phyloP scores from a whole-genome alignment of 441 rosid species.

The Aquilaria agallochum region DNA sequence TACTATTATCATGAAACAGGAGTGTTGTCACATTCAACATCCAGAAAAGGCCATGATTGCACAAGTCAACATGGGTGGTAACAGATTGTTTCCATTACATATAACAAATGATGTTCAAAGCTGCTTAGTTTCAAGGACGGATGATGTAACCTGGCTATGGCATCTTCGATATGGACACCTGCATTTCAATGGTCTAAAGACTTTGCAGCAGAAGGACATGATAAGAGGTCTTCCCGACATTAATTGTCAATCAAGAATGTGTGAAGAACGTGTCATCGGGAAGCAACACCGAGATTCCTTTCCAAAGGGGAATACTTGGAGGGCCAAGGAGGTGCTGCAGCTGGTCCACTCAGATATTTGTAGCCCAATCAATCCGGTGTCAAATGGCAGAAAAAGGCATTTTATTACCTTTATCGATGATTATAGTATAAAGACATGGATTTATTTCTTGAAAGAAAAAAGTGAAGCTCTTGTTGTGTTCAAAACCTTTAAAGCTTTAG shows the following conservation, averaged over 20 bases:
- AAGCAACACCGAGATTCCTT: conserved; percentile 1
- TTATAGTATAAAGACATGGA: background rate
- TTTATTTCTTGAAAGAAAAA: background rate
- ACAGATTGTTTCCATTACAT: conserved; percentile 6
- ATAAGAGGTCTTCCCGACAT: background rate
- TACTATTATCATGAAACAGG: background rate
- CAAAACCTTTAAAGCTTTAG: background rate
- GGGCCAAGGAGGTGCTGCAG: background rate
- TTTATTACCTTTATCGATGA: background rate
- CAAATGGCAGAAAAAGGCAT: background rate
- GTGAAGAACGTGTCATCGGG: background rate
- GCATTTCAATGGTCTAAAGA: too few relatives aligned
- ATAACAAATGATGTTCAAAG: background rate
- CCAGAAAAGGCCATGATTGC: background rate
- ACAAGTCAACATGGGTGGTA: conserved; percentile 1
- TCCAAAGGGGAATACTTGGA: conserved; percentile 8
- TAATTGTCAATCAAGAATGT: background rate
- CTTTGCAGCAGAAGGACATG: conserved; percentile 1
- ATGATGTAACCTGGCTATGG: conserved; percentile 11
- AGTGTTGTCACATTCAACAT: too few relatives aligned
- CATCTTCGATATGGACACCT: conserved; percentile 5
- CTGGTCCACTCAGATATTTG: conserved; percentile 5
- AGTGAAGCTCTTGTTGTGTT: background rate
- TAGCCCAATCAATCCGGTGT: conserved; percentile 2
- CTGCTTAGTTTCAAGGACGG: background rate